Evolutionary conservation across 106 monocot species (phyloP).

Genomic region (Agapanthus africanus): DNA sequence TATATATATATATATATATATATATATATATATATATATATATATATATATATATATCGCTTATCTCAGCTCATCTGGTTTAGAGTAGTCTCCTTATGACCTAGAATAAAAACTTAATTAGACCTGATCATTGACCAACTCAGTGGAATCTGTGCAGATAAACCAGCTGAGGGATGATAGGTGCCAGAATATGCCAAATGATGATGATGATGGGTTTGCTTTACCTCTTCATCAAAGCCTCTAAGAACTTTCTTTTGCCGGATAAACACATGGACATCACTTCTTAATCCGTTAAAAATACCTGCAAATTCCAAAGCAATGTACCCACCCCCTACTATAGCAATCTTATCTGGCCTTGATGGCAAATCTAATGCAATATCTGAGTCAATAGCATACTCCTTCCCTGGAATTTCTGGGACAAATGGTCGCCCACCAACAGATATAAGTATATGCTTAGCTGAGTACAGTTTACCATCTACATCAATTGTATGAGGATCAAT

Average conservation of each 20-base stretch:
- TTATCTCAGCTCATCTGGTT: too few relatives aligned
- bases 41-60: too few relatives aligned
- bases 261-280: conserved; percentile 94
- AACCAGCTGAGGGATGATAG: too few relatives aligned
- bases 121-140: too few relatives aligned
- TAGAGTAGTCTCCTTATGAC: too few relatives aligned
- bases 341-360: conserved; percentile 84
- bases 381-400: conserved; percentile 87
- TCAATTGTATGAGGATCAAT: conserved; percentile 83
- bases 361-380: conserved; percentile 88
- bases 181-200: neutral
- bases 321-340: conserved; percentile 97
- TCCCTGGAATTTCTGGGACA: conserved; percentile 88
- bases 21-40: too few relatives aligned
- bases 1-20: too few relatives aligned
- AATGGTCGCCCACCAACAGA: conserved; percentile 85
- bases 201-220: neutral
- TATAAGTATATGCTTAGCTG: conserved; percentile 86
- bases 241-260: conserved; percentile 96
- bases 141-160: too few relatives aligned
- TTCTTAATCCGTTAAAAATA: conserved; percentile 89
- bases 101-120: too few relatives aligned
- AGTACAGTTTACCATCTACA: conserved; percentile 87
- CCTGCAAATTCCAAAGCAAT: conserved; percentile 98
- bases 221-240: conserved; percentile 97